Evolutionary conservation across 2,329 filamentous ascomycete genomes (phyloP).

Genomic region (Neoarthrinium moseri): DNA sequence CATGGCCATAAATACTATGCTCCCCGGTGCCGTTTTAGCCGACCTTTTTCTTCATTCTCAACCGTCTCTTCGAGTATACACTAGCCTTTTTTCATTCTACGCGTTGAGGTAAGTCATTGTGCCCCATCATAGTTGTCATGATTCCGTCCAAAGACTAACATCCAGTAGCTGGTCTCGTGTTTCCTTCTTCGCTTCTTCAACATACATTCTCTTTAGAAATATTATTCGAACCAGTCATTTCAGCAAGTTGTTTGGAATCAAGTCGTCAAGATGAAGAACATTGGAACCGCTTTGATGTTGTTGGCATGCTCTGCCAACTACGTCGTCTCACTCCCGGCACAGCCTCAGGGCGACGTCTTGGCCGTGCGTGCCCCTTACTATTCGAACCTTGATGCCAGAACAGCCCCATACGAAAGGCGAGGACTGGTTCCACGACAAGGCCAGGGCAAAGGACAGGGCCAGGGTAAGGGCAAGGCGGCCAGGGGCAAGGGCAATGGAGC

Average conservation of each 20-base stretch:
- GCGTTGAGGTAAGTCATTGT: slow-evolving; percentile 1
- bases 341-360: background rate
- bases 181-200: background rate
- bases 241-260: background rate
- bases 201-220: background rate
- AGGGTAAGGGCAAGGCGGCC: background rate
- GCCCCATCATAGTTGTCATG: background rate
- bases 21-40: slow-evolving; percentile 3
- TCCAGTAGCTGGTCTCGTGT: slow-evolving; percentile 1
- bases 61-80: background rate
- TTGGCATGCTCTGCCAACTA: slow-evolving; percentile 12
- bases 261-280: slow-evolving; percentile 11
- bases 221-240: slow-evolving; percentile 1
- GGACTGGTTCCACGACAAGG: background rate
- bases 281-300: slow-evolving; percentile 11
- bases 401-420: background rate
- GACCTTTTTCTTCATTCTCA: background rate
- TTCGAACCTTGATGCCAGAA: slow-evolving; percentile 2
- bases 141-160: background rate
- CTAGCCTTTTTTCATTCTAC: slow-evolving; percentile 2
- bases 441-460: slow-evolving; percentile 2
- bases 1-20: slow-evolving; percentile 6
- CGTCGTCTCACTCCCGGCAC: slow-evolving; percentile 9
- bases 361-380: slow-evolving; percentile 6
- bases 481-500: background rate